Conservation (phyloP, 2,329 filamentous ascomycete species). For the Dothideomycetes sp. region DNA sequence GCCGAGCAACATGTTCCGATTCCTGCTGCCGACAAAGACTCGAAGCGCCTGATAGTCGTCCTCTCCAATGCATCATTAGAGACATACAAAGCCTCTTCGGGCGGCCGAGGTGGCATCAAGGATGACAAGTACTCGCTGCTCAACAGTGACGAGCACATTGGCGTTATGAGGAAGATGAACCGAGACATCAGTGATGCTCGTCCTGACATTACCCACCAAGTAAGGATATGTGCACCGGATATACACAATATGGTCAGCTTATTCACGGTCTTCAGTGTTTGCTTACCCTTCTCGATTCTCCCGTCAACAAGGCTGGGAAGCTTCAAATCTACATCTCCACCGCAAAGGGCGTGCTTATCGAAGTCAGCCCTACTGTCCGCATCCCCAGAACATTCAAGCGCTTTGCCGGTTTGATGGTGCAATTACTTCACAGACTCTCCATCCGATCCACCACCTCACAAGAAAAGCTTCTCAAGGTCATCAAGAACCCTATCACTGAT, state of each 20-base stretch:
- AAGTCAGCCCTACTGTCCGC: conserved; percentile 94
- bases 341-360: conserved; percentile 91
- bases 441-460: conserved; percentile 95
- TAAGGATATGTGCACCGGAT: conserved; percentile 27
- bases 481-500: conserved; percentile 95
- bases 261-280: conserved; percentile 56
- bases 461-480: conserved; percentile 94
- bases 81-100: conserved; percentile 76
- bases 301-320: conserved; percentile 95
- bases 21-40: conserved; percentile 75
- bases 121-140: conserved; percentile 96
- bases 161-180: conserved; percentile 99
- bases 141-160: conserved; percentile 98
- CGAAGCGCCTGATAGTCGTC: conserved; percentile 85
- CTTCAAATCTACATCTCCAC: conserved; percentile 99
- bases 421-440: conserved; percentile 86
- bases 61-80: conserved; percentile 95
- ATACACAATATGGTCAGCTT: background rate
- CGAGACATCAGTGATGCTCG: conserved; percentile 95
- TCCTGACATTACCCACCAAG: conserved; percentile 97
- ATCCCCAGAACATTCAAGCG: conserved; percentile 98
- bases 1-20: conserved; percentile 88
- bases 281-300: conserved; percentile 91
- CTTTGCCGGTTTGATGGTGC: conserved; percentile 97
- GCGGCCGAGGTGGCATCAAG: conserved; percentile 49